Conservation (phyloP, 371 early-diverging fungal species). For the Lichtheimia ramosa region DNA sequence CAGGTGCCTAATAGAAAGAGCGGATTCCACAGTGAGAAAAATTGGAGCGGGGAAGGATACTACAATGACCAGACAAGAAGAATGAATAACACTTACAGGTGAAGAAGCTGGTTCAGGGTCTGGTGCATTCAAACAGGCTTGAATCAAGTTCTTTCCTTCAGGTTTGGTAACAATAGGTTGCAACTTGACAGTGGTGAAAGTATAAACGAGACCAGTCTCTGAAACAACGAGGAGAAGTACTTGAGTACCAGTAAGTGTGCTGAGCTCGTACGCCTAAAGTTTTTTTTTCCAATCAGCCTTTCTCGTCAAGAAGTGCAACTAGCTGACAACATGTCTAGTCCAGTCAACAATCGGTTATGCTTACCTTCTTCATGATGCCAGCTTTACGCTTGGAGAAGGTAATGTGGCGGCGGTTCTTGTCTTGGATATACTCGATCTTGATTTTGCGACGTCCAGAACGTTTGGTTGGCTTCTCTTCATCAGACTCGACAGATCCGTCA, state of each 20-base stretch:
- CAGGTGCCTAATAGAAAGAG: background rate
- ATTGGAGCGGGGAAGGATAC: too few species aligned
- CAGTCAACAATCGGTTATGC: background rate
- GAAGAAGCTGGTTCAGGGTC: conserved; percentile 44
- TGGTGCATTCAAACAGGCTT: conserved; percentile 92
- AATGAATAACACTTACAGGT: conserved; percentile 9
- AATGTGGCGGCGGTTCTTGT: conserved; percentile 93
- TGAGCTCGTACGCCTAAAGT: conserved; percentile 90
- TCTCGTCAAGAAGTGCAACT: background rate
- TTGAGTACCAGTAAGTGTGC: conserved; percentile 97
- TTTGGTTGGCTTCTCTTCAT: conserved; percentile 54
- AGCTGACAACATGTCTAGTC: background rate
- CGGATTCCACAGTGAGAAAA: too few species aligned
- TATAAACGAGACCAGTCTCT: conserved; percentile 98
- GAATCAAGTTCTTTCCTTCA: conserved; percentile 94
- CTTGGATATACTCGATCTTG: conserved; percentile 96
- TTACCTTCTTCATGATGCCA: conserved; percentile 98
- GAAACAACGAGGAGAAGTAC: conserved; percentile 96
- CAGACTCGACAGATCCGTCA: conserved; percentile 43
- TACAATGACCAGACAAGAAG: too few species aligned
- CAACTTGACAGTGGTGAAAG: conserved; percentile 97
- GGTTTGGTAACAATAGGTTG: conserved; percentile 95
- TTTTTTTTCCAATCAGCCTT: background rate
- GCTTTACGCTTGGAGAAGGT: conserved; percentile 99
- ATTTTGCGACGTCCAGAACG: conserved; percentile 91